phyloP scores from a whole-genome alignment of 345 rosid species.

The Melaleuca quinquenervia region DNA sequence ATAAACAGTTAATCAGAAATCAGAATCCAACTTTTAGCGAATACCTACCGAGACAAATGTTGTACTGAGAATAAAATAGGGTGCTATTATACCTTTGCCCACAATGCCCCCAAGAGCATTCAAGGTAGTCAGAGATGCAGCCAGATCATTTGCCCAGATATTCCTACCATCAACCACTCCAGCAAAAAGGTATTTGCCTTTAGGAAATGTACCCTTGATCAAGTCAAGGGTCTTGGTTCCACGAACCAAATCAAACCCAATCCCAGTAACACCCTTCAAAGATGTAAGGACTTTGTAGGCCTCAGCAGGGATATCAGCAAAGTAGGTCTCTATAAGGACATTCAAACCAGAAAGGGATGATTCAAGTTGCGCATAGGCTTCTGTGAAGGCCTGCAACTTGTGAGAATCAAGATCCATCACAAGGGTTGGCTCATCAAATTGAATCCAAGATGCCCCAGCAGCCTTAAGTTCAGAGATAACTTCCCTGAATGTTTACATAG shows the following conservation, averaged over 20 bases:
- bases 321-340: constrained; percentile 86
- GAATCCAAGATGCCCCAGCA: constrained; percentile 95
- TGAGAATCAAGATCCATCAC: constrained; percentile 85
- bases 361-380: constrained; percentile 71
- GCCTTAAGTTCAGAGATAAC: constrained; percentile 82
- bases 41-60: not conserved
- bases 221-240: constrained; percentile 75
- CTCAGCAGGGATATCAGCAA: constrained; percentile 81
- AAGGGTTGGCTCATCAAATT: constrained; percentile 87
- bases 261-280: constrained; percentile 80
- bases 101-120: constrained; percentile 56
- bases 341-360: constrained; percentile 72
- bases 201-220: constrained; percentile 71
- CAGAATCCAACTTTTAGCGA: not conserved
- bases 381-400: constrained; percentile 71
- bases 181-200: constrained; percentile 84
- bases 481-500: constrained; percentile 38
- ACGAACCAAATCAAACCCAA: constrained; percentile 85
- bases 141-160: constrained; percentile 97
- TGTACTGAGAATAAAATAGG: not conserved
- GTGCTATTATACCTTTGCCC: constrained; percentile 55
- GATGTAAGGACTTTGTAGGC: constrained; percentile 71
- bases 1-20: not conserved
- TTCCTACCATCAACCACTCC: constrained; percentile 98
- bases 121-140: constrained; percentile 59